Evolutionary conservation across 2,329 filamentous ascomycete species (phyloP), one percentile per base, ranked within the genome.

Genomic region (Pseudocercospora eumusae): DNA sequence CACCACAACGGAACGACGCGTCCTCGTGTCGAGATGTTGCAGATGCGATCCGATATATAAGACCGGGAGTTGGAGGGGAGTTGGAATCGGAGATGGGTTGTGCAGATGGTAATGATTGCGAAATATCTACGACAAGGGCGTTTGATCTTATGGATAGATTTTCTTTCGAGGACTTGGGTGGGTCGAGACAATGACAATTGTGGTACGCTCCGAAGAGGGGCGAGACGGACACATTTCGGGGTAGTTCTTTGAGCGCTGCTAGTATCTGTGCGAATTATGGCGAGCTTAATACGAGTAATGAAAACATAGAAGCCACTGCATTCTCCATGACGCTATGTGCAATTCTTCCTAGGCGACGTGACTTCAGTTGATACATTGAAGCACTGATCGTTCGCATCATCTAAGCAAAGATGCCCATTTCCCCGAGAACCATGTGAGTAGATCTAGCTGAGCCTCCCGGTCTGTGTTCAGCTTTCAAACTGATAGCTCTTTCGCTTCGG

Each of bases 111-210:
- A 74, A 73, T 56, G 75, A 80, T 44, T 81, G 77, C 54, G 74
- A 77, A n/a, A 76, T 81, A 11, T 73, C 77, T 56, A 80, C 80
- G 65, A 66, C 75, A 1, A 60, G 75, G n/a, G 75, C 79, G 0
- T 80, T 80, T 66, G 74, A 77, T 59, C 72, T 79, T 10, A 78
- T 82, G 75, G 79, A 81, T 63, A 75, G 74, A 50, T 80, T 59
- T 33, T 60, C 58, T 9, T 40, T 25, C 3, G 52, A 31, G 7
- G 28, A 28, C 21, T 6, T 28, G 9, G 50, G 50, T 21, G 42
- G n/a, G n/a, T 23, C 42, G 8, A 25, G 44, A 47, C 44, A 47
- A 47, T 47, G 44, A 47, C 44, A 47, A 47, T 47, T 47, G 44
- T 47, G 44, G 44, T 21, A 21, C 44, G 44, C 44, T 25, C n/a